These are phyloP conservation scores for Nitzschia sp. DNA, from an alignment of 108 stramenopile species.

Conservation along the genomic window DNA sequence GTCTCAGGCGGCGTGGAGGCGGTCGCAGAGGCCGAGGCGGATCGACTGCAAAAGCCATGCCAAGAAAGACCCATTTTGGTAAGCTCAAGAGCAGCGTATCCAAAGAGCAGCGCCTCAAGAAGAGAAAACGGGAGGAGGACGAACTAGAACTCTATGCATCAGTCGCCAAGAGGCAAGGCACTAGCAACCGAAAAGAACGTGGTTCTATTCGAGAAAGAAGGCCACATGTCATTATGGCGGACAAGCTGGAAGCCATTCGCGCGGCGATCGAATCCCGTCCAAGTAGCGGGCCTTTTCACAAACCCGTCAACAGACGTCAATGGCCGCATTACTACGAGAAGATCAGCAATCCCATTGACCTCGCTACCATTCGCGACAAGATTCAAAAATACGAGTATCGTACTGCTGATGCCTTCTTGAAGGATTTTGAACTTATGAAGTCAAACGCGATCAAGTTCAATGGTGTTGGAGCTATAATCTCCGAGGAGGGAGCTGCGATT, in stretches of 20 bases:
- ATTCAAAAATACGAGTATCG: conserved; percentile 84
- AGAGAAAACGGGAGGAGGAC: conserved; percentile 70
- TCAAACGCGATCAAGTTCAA: conserved; percentile 87
- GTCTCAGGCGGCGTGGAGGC: conserved; percentile 18
- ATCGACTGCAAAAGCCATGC: conserved; percentile 9
- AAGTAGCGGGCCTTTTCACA: conserved; percentile 59
- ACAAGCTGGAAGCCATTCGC: conserved; percentile 77
- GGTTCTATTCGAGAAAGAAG: conserved; percentile 80
- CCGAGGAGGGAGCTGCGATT: conserved; percentile 71
- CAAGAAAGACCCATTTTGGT: conserved; percentile 42
- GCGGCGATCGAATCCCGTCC: conserved; percentile 65
- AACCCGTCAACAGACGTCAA: conserved; percentile 60
- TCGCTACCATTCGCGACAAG: conserved; percentile 78
- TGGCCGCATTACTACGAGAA: conserved; percentile 79
- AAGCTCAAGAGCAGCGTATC: conserved; percentile 46
- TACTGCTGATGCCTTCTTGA: conserved; percentile 63
- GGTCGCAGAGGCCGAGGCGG: conserved; percentile 24
- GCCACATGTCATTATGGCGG: conserved; percentile 83
- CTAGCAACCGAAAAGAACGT: conserved; percentile 77
- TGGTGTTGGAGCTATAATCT: conserved; percentile 51
- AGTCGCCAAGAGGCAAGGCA: conserved; percentile 59
- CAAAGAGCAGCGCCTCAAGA: conserved; percentile 68
- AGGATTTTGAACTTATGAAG: conserved; percentile 86
- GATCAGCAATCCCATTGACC: conserved; percentile 81
- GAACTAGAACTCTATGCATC: conserved; percentile 71